Base-by-base conservation (phyloP, 495 filamentous ascomycete genomes). In the Poronia punctata region DNA sequence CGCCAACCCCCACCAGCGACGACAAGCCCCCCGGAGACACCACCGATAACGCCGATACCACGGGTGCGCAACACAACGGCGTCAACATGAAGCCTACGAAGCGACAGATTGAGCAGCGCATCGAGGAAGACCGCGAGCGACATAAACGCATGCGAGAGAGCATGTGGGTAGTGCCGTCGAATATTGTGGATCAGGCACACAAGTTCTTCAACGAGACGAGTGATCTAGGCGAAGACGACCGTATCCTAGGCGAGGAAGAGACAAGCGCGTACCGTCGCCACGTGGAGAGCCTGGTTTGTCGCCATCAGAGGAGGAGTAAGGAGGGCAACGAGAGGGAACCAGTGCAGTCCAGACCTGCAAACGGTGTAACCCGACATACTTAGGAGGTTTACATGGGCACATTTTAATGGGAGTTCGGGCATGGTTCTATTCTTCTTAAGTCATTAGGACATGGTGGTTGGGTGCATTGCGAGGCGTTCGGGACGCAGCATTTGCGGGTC, bases 41-140 rank as follows among this genome's bases (percentile, higher is more conserved):
- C 34, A 57, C 48, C 52, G 45, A 59, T 45, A 31, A 52, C 45
- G 45, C 63, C 32, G 54, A 56, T 8, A 41, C 53, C 49, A 12
- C 66, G 47, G 23, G 66, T 60, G 39, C 62, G 37, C 42, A 47
- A 18, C 36, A 31, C 22, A 35, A 34, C 43, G 52, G 37, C 15
- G 56, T 26, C 36, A 30, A 64, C 51, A 52, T 60, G 12, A 73
- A 76, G 39, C 67, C 88, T 9, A 88, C 96, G 54, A 90, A 88
- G 59, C 75, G 80, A 40, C 81, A 90, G 67, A 84, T 95, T 24
- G 88, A 96, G 64, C 89, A 96, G 67, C 65, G 92, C 35, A 96
- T 98, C 46, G 93, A 98, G 48, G 92, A 98, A 57, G 92, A 98
- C 62, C 71, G 92, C 6, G 93, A 98, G 60, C 72, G 92, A 27